Evolutionary conservation across 2,329 filamentous ascomycete genomes (phyloP).

Genomic region (Colletotrichum scovillei): DNA sequence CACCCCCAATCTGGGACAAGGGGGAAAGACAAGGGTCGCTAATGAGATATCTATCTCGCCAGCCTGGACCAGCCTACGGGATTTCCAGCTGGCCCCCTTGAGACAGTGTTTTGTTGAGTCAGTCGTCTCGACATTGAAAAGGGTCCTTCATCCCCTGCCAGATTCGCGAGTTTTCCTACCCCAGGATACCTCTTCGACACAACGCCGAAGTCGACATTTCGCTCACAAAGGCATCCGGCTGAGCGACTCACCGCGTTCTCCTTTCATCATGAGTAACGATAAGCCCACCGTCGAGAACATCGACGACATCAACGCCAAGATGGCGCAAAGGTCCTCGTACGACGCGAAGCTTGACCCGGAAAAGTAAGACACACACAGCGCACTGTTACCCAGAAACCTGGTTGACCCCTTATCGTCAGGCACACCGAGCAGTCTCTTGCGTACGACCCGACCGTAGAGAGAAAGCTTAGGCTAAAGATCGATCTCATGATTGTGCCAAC

Average conservation of each 20-base stretch:
- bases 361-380: slow-evolving; percentile 1
- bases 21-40: neutral
- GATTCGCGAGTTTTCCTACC: neutral
- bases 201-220: slow-evolving; percentile 10
- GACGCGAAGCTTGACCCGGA: slow-evolving; percentile 4
- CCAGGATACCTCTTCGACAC: neutral
- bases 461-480: slow-evolving; percentile 66
- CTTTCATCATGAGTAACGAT: slow-evolving; percentile 16
- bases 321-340: slow-evolving; percentile 1
- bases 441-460: slow-evolving; percentile 44
- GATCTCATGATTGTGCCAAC: slow-evolving; percentile 72
- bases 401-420: neutral
- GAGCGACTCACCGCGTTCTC: neutral
- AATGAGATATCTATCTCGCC: slow-evolving; percentile 8
- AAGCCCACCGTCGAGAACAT: slow-evolving; percentile 20
- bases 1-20: slow-evolving; percentile 1
- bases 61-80: neutral
- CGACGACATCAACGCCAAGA: slow-evolving; percentile 20
- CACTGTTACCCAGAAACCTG: neutral
- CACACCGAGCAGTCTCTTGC: neutral
- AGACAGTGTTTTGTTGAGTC: neutral
- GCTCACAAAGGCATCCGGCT: slow-evolving; percentile 1
- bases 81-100: neutral
- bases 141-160: neutral
- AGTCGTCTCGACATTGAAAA: neutral